Evolutionary conservation across 495 filamentous ascomycete species (phyloP).

Genomic region (Aeminium ludgeri): DNA sequence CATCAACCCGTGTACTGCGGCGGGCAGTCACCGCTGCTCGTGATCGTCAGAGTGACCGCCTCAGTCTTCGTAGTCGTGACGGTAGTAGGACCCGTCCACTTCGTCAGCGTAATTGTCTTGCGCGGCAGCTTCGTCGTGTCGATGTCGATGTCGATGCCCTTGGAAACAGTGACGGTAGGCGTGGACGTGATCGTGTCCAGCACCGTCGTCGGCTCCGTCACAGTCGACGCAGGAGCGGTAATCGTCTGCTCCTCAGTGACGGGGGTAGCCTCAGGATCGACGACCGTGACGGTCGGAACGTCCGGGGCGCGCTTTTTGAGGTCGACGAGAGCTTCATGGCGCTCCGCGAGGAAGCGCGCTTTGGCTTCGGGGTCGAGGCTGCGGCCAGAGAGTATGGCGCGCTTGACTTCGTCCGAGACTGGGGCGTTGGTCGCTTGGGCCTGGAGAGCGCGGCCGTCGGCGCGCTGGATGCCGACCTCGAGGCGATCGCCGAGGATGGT

Average conservation of each 20-base stretch:
- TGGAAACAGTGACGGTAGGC: constrained; percentile 8
- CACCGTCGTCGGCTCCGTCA: constrained; percentile 10
- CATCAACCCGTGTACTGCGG: too few species aligned
- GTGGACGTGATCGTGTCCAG: constrained; percentile 2
- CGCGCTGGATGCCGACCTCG: background rate
- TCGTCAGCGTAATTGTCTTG: constrained; percentile 2
- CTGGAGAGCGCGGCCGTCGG: background rate
- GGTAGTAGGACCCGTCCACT: background rate
- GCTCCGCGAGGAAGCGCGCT: constrained; percentile 3
- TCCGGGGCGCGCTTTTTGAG: constrained; percentile 21
- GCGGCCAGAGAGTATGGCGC: constrained; percentile 7
- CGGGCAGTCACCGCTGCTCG: background rate
- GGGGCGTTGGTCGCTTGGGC: constrained; percentile 1
- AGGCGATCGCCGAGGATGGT: constrained; percentile 10
- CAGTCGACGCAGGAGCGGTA: constrained; percentile 15
- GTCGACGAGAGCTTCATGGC: background rate
- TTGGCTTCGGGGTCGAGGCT: constrained; percentile 1
- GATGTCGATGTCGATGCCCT: constrained; percentile 1
- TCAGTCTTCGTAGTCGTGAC: background rate
- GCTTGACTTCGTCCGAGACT: constrained; percentile 10
- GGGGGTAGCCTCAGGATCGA: constrained; percentile 6
- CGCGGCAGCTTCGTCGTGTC: background rate
- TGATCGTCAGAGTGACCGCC: constrained; percentile 1
- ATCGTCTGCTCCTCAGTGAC: constrained; percentile 14
- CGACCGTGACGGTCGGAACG: constrained; percentile 16